Evolutionary conservation across 768 basidiomycete species (phyloP), one percentile per base, ranked within the genome.

Genomic region (Macrolepiota fuliginosa): DNA sequence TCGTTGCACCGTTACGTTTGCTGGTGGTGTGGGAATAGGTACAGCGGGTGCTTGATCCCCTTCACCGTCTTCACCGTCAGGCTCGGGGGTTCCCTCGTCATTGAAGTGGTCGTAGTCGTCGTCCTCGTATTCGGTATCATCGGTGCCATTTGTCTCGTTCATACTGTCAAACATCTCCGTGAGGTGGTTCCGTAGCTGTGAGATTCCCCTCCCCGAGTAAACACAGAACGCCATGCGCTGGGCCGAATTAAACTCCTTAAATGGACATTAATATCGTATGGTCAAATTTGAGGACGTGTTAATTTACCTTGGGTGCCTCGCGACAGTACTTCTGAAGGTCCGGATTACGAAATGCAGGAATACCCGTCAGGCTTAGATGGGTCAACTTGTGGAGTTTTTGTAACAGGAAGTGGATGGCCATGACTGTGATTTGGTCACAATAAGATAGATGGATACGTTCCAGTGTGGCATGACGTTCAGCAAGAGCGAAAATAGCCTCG

Each of bases 391-490:
- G 87, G n/a, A 98, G 81, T 69, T 90, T 89, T 70, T 91, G 88
- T 46, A 99, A 83, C 49, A 99, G 82, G 73, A 90, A 93, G 69
- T 96, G 91, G 53, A 98, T 85, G 17, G 95, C 95, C 77, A 89
- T 83, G 67, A 98, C 92, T 5, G 91, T 87, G 59, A 99, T 90
- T 69, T 96, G 92, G 72, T 97, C 94, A 73, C 97, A 99, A 71
- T 98, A 98, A 2, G 94, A 97, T 53, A 99, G 79, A 74, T 99
- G 97, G 22, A 99, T 94, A 42, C 97, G 89, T 72, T 99, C 97
- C 24, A 98, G 81, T 9, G 93, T 90, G 29, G 86, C 85, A 68
- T 92, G 87, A 15, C 94, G 85, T 63, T 94, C 91, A 9, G 87
- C 92, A 10, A 99, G 84, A 1, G 95, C 83, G 70, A 91, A 91